These are phyloP conservation scores for Leucocoprinus birnbaumii DNA, from an alignment of 768 basidiomycete species.

Conservation along the genomic window DNA sequence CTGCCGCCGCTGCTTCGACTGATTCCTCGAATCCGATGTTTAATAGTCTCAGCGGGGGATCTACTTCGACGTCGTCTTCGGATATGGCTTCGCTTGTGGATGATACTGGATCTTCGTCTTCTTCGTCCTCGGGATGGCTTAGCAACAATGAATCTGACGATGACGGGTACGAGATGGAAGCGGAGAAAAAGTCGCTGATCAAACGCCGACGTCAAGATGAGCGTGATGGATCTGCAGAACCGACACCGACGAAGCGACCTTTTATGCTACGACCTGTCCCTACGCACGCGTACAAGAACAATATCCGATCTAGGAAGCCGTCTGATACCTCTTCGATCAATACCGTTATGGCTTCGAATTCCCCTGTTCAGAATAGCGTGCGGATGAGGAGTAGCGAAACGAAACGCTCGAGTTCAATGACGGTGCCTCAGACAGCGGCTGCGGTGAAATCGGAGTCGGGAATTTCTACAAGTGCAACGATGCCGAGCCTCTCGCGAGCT, in stretches of 20 bases:
- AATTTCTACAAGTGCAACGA: constrained; percentile 28
- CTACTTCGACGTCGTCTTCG: constrained; percentile 28
- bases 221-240: constrained; percentile 19
- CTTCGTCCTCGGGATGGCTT: constrained; percentile 47
- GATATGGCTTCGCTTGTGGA: constrained; percentile 65
- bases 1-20: constrained; percentile 17
- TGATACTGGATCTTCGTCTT: constrained; percentile 59
- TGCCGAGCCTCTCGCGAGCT: constrained; percentile 27
- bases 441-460: constrained; percentile 22
- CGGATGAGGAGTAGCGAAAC: constrained; percentile 8
- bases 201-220: constrained; percentile 14
- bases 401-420: constrained; percentile 14
- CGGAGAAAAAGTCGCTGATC: constrained; percentile 28
- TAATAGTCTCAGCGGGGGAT: constrained; percentile 9
- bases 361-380: constrained; percentile 14
- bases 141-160: constrained; percentile 51
- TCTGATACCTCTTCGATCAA: constrained; percentile 52
- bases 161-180: constrained; percentile 47
- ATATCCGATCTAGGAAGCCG: constrained; percentile 31
- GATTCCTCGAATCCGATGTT: constrained; percentile 9
- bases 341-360: constrained; percentile 34
- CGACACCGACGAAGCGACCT: constrained; percentile 31
- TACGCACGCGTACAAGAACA: constrained; percentile 23
- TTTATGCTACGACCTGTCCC: constrained; percentile 48
- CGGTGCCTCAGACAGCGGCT: constrained; percentile 20